phyloP scores from a whole-genome alignment of 352 stramenopile species.

The Globisporangium megalacanthum region DNA sequence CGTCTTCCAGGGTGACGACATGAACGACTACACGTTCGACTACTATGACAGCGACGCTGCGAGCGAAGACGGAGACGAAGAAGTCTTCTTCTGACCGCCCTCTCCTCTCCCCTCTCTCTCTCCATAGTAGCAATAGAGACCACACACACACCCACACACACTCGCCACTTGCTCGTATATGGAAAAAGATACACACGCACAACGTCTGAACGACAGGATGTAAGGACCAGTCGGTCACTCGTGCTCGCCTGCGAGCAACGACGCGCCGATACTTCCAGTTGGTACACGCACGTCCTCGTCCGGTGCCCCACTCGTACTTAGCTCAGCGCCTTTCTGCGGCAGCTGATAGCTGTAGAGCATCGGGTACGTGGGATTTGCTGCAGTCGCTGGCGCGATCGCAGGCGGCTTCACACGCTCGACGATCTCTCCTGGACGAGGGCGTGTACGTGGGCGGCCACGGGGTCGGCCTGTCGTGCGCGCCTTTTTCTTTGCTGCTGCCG shows the following conservation, averaged over 20 bases:
- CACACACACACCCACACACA: background rate
- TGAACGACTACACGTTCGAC: slow-evolving; percentile 80
- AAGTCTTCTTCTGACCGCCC: slow-evolving; percentile 72
- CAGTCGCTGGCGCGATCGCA: slow-evolving; percentile 62
- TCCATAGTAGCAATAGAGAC: background rate
- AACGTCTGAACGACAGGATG: no score
- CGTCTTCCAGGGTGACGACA: slow-evolving; percentile 39
- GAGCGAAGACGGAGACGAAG: slow-evolving; percentile 65
- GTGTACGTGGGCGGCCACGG: slow-evolving; percentile 61
- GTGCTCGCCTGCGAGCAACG: slow-evolving; percentile 48
- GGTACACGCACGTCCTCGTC: slow-evolving; percentile 42
- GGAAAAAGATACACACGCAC: no score
- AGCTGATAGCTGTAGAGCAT: slow-evolving; percentile 76
- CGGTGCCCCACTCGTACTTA: slow-evolving; percentile 20
- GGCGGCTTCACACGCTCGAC: slow-evolving; percentile 66
- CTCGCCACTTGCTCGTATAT: slow-evolving; percentile 1
- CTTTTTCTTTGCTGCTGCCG: slow-evolving; percentile 67
- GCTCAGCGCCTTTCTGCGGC: slow-evolving; percentile 45
- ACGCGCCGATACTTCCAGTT: slow-evolving; percentile 35
- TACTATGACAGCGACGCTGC: slow-evolving; percentile 73
- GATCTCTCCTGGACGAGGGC: slow-evolving; percentile 66
- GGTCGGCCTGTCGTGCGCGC: slow-evolving; percentile 62
- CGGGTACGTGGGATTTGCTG: slow-evolving; percentile 31
- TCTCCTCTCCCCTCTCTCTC: no score
- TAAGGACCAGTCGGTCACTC: slow-evolving; percentile 23